Evolutionary conservation across 352 stramenopile genomes (phyloP).

Genomic region (Pythium brachiatum): DNA sequence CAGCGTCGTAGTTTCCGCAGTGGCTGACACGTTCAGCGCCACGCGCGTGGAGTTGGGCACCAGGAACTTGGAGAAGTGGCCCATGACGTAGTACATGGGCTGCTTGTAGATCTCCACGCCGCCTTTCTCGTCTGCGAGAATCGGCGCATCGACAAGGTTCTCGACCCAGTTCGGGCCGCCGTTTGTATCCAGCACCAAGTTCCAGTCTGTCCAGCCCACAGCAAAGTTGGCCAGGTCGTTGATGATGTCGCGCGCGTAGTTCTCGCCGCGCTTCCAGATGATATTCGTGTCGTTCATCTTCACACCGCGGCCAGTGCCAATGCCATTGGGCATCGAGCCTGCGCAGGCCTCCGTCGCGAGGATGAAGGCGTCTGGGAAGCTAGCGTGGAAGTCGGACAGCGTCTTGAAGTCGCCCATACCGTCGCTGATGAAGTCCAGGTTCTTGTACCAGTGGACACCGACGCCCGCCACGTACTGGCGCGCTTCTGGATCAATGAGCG

Average conservation of each 20-base stretch:
- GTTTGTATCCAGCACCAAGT: slow-evolving; percentile 71
- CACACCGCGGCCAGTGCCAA: slow-evolving; percentile 48
- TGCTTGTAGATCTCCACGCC: slow-evolving; percentile 78
- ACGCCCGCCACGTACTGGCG: slow-evolving; percentile 76
- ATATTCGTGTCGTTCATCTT: slow-evolving; percentile 41
- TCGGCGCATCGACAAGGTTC: slow-evolving; percentile 69
- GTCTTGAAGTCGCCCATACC: slow-evolving; percentile 44
- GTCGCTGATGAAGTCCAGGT: slow-evolving; percentile 47
- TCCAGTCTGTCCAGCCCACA: slow-evolving; percentile 87
- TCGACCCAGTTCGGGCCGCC: slow-evolving; percentile 73
- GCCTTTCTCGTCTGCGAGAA: slow-evolving; percentile 59
- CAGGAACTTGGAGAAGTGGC: slow-evolving; percentile 79
- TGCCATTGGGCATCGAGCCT: slow-evolving; percentile 48
- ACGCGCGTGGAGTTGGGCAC: slow-evolving; percentile 44
- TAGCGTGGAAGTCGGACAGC: slow-evolving; percentile 48
- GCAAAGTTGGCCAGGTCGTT: slow-evolving; percentile 79
- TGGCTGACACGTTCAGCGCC: background rate
- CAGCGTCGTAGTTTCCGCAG: background rate
- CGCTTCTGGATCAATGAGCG: slow-evolving; percentile 47
- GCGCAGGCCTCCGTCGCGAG: slow-evolving; percentile 80
- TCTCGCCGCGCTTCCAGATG: slow-evolving; percentile 68
- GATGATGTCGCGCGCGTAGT: slow-evolving; percentile 86
- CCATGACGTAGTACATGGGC: slow-evolving; percentile 80
- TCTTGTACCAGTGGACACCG: slow-evolving; percentile 88
- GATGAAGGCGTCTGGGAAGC: slow-evolving; percentile 74